Evolutionary conservation across 2,329 filamentous ascomycete species (phyloP).

Genomic region (Talaromyces atroroseus): DNA sequence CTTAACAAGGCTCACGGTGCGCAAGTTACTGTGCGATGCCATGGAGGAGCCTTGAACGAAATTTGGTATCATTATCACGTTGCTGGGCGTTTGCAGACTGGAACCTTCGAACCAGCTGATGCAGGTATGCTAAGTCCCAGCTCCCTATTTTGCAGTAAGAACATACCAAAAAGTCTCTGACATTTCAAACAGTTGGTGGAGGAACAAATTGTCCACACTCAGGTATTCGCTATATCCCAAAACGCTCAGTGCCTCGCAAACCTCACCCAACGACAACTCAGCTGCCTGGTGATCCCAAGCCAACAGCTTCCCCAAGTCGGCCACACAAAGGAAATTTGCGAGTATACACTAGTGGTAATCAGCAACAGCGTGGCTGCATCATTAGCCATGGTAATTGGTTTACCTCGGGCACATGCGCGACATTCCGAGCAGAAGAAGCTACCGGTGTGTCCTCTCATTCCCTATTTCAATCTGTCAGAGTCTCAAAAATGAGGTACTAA

Average conservation of each 20-base stretch:
- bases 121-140: slow-evolving; percentile 25
- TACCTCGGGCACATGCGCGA: slow-evolving; percentile 61
- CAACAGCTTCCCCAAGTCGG: slow-evolving; percentile 39
- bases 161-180: not conserved
- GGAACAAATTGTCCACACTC: slow-evolving; percentile 58
- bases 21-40: slow-evolving; percentile 55
- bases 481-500: not conserved
- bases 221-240: slow-evolving; percentile 62
- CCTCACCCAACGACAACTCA: slow-evolving; percentile 34
- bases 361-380: slow-evolving; percentile 52
- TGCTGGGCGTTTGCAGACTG: slow-evolving; percentile 39
- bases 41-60: slow-evolving; percentile 44
- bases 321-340: slow-evolving; percentile 57
- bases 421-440: slow-evolving; percentile 35
- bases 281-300: slow-evolving; percentile 23
- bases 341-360: slow-evolving; percentile 36
- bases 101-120: slow-evolving; percentile 28
- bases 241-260: slow-evolving; percentile 28
- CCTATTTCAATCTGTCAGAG: not conserved
- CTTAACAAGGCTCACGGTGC: slow-evolving; percentile 51
- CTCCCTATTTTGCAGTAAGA: not conserved
- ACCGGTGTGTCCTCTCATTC: slow-evolving; percentile 22
- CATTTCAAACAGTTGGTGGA: slow-evolving; percentile 42
- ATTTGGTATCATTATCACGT: slow-evolving; percentile 62
- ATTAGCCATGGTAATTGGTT: slow-evolving; percentile 66